Conservation (phyloP, 768 basidiomycete genomes). For the Flagelloscypha sp. region DNA sequence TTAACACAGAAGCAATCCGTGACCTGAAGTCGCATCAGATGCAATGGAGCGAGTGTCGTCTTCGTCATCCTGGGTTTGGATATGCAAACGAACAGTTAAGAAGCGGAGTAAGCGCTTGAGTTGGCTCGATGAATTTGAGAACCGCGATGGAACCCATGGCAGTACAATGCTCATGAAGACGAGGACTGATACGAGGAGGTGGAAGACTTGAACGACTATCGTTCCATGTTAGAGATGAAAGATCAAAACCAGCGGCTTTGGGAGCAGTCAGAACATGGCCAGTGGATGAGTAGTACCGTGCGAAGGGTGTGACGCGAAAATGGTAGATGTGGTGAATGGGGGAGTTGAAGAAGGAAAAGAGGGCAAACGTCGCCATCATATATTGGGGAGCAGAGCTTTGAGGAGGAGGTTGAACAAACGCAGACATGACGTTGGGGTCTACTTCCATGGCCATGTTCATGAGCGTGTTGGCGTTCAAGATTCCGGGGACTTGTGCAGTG, state of each 20-base stretch:
- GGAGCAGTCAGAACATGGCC: conserved; percentile 14
- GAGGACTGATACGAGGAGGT: conserved; percentile 55
- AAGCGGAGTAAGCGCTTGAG: conserved; percentile 3
- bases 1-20: too few relatives aligned
- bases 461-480: conserved; percentile 10
- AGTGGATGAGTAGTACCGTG: conserved; percentile 19
- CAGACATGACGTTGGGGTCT: conserved; percentile 8
- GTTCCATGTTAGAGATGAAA: conserved; percentile 23
- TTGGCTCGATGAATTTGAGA: conserved; percentile 11
- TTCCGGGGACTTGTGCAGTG: conserved; percentile 7
- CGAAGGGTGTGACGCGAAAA: conserved; percentile 36
- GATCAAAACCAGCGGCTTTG: background rate
- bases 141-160: conserved; percentile 37
- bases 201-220: conserved; percentile 53
- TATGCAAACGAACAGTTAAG: too few relatives aligned
- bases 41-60: too few relatives aligned
- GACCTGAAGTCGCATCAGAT: too few relatives aligned
- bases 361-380: conserved; percentile 73
- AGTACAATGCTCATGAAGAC: conserved; percentile 53
- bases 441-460: conserved; percentile 7
- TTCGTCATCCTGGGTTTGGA: too few relatives aligned
- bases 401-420: conserved; percentile 7
- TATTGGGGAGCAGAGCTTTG: conserved; percentile 46
- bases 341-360: conserved; percentile 83
- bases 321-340: too few relatives aligned